Conservation (phyloP, 1,284 basidiomycete genomes). For the Microbotryum scabiosae region DNA sequence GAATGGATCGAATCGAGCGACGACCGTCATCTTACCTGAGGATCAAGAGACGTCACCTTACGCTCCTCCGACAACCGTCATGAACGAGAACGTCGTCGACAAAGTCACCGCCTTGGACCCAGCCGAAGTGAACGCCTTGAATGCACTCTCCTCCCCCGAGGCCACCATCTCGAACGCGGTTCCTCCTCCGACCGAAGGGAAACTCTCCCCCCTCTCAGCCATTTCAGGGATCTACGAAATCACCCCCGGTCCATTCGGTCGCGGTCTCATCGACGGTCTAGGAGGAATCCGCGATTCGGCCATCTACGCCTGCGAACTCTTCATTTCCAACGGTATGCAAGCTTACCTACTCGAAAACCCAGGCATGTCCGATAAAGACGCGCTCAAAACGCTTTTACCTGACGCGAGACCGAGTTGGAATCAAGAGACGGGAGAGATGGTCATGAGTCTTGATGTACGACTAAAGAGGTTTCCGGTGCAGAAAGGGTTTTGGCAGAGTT, state of each 20-base stretch:
- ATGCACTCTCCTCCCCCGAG: background rate
- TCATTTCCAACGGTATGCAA: conserved; percentile 31
- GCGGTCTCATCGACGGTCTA: conserved; percentile 42
- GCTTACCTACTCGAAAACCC: conserved; percentile 33
- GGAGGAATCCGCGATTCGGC: conserved; percentile 43
- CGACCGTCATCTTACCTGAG: conserved; percentile 11
- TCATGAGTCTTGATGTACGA: conserved; percentile 34
- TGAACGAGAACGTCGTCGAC: background rate
- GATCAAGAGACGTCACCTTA: conserved; percentile 33
- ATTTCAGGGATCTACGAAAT: conserved; percentile 14
- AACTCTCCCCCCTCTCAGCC: background rate
- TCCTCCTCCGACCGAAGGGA: background rate
- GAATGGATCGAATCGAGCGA: background rate
- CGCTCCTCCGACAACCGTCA: conserved; percentile 12
- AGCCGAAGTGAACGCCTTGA: background rate
- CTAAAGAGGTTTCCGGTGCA: conserved; percentile 34
- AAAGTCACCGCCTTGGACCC: background rate
- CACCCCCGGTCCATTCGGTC: conserved; percentile 35
- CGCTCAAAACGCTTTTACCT: conserved; percentile 31
- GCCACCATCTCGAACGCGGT: background rate
- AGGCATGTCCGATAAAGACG: conserved; percentile 29
- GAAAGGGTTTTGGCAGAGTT: conserved; percentile 28
- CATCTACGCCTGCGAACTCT: conserved; percentile 36
- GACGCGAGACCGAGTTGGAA: conserved; percentile 26
- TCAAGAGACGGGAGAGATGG: conserved; percentile 28